A percentile compares a stretch with the other conserved stretches of the same genome.
phyloP scores from a whole-genome alignment of 1,284 basidiomycete species.

The Moesziomyces globuligerus region DNA sequence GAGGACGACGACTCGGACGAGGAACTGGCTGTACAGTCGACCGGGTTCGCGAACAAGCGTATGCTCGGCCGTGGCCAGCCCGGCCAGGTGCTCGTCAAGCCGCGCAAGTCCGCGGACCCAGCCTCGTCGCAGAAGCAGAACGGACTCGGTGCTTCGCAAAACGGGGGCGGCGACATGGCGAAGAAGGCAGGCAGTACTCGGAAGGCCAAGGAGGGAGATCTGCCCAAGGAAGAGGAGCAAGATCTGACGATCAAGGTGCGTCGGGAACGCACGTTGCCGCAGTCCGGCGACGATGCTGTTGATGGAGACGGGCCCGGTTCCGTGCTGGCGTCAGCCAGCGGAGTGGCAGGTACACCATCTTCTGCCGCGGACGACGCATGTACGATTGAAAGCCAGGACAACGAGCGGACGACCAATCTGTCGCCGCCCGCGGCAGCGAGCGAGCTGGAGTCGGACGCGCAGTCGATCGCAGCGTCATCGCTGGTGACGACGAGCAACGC shows the following conservation, averaged over 20 bases:
- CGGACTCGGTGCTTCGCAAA: not conserved
- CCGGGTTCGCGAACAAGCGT: constrained; percentile 17
- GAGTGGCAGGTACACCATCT: constrained; percentile 11
- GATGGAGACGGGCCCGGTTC: constrained; percentile 14
- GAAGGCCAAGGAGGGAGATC: constrained; percentile 67
- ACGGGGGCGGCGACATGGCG: constrained; percentile 6
- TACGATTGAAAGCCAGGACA: constrained; percentile 37
- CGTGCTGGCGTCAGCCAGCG: constrained; percentile 11
- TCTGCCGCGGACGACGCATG: constrained; percentile 32
- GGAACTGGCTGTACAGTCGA: constrained; percentile 17
- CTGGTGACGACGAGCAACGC: constrained; percentile 33
- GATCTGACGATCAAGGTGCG: constrained; percentile 22
- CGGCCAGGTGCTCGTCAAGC: constrained; percentile 5
- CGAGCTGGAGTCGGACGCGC: constrained; percentile 52
- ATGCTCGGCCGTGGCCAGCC: constrained; percentile 6
- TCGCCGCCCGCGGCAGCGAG: constrained; percentile 33
- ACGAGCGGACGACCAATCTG: constrained; percentile 19
- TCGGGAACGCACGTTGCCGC: not conserved
- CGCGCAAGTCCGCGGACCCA: constrained; percentile 3
- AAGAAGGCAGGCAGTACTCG: constrained; percentile 1
- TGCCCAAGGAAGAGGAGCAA: constrained; percentile 51
- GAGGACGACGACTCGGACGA: constrained; percentile 47
- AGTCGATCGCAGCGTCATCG: constrained; percentile 41
- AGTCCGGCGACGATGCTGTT: not conserved
- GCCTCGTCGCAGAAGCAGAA: constrained; percentile 3